phyloP scores from a whole-genome alignment of 257 asterid genomes.

The Salvia miltiorrhiza region DNA sequence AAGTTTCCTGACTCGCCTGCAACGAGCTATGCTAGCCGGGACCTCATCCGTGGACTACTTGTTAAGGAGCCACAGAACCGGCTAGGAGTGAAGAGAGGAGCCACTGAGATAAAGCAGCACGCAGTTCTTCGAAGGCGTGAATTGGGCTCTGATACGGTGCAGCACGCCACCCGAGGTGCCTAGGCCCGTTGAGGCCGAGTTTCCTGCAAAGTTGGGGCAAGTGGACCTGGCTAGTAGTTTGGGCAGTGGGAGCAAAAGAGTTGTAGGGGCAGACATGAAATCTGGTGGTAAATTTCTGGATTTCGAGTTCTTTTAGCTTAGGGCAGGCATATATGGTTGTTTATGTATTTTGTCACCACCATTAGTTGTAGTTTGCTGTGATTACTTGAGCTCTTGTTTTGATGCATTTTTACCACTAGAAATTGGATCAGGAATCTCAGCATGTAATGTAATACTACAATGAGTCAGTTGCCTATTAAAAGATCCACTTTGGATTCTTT shows the following conservation, averaged over 20 bases:
- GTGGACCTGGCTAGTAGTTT: constrained; percentile 46
- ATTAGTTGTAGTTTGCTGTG: constrained; percentile 17
- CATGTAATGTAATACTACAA: constrained; percentile 19
- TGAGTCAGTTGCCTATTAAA: constrained; percentile 3
- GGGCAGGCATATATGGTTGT: constrained; percentile 4
- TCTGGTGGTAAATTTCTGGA: constrained; percentile 84
- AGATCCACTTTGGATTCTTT: constrained; percentile 9
- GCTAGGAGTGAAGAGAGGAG: constrained; percentile 76
- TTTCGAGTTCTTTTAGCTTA: constrained; percentile 79
- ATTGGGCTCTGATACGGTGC: constrained; percentile 88
- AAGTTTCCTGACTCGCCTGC: constrained; percentile 79
- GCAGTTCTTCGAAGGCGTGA: constrained; percentile 82
- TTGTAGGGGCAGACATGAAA: constrained; percentile 48
- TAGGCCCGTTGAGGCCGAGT: constrained; percentile 59
- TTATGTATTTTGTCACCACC: constrained; percentile 12
- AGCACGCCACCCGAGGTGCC: constrained; percentile 91
- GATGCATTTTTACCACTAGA: background rate
- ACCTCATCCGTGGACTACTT: constrained; percentile 71
- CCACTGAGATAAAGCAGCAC: constrained; percentile 82
- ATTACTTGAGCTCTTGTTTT: background rate
- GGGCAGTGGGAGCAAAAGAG: constrained; percentile 52
- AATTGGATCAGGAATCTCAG: constrained; percentile 3
- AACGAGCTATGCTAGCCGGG: constrained; percentile 72
- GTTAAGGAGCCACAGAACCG: constrained; percentile 83
- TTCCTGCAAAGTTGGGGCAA: constrained; percentile 48